Base-by-base conservation (phyloP, 2,329 filamentous ascomycete species). In the Lasiodiplodia sp. region DNA sequence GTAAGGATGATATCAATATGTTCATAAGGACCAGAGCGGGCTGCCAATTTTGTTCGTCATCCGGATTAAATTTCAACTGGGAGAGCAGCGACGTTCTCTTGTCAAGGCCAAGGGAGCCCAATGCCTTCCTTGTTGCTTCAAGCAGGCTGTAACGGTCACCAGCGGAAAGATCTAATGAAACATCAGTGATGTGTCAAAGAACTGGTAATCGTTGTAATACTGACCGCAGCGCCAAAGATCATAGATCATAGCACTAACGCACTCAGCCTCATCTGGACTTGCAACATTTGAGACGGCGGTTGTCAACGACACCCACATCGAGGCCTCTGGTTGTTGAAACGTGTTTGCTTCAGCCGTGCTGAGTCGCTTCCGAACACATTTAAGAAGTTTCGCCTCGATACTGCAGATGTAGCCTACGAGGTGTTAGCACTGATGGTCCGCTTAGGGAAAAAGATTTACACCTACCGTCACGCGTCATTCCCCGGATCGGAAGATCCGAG, bases 351-450 rank as follows among this genome's bases (percentile, higher is more conserved):
- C 60, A 8, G n/a, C 28, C 25, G 49, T 34, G 21, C n/a, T n/a
- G 10, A 52, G 34, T 31, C 57, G 56, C 18, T 34, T 56, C 6
- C 66, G 66, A 31, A 58, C 40, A 28, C n/a, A 37, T 37, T 68
- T 68, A 18, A 62, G 66, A 23, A 68, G 47, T 37, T 68, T 68
- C 14, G 66, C 56, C 16, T 68, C 66, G 66, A 68, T 68, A 37
- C 66, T 68, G 47, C 56, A 68, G 25, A 68, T 38, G 28, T 60
- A 60, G 18, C 55, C 66, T 68, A 23, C 7, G 1, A 8, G 25
- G 2, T 7, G 28, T 68, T 21, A 68, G 55, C 64, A 44, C 12
- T 6, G 11, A 40, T 31, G 21, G n/a, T 25, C 2, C 5, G 31
- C 28, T 18, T 16, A 8, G 7, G 28, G 2, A 34, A 14, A 12